phyloP scores from a whole-genome alignment of 768 basidiomycete species.

The Clathrus columnatus region DNA sequence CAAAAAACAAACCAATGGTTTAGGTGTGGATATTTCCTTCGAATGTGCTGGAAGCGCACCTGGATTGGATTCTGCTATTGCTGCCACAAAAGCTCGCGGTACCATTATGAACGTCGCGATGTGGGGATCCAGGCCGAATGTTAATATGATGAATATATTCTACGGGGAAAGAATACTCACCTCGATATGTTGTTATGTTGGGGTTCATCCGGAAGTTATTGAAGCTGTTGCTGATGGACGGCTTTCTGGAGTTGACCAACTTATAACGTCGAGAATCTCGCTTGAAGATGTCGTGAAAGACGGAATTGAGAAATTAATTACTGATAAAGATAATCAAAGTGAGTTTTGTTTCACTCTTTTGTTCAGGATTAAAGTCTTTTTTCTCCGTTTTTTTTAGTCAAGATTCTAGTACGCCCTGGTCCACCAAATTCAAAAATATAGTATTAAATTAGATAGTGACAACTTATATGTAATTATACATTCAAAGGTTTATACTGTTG shows the following conservation, averaged over 20 bases:
- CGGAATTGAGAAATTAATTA: constrained; percentile 32
- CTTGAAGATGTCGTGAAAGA: constrained; percentile 36
- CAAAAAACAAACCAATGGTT: constrained; percentile 21
- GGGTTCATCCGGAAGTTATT: constrained; percentile 32
- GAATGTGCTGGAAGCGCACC: constrained; percentile 38
- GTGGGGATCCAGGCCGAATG: constrained; percentile 29
- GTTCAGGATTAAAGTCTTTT: background rate
- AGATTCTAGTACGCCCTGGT: background rate
- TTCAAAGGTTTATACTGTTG: too few species aligned
- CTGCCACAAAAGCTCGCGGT: constrained; percentile 30
- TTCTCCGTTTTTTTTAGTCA: background rate
- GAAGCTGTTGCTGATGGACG: constrained; percentile 30
- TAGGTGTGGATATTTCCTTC: constrained; percentile 37
- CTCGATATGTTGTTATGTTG: constrained; percentile 27
- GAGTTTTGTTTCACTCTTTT: constrained; percentile 8
- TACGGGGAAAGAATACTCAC: constrained; percentile 26
- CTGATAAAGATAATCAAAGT: constrained; percentile 36
- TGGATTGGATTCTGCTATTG: constrained; percentile 29
- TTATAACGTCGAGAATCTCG: constrained; percentile 35
- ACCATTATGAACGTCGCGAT: constrained; percentile 33
- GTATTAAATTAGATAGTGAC: too few species aligned
- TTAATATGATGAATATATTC: constrained; percentile 31
- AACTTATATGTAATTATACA: too few species aligned
- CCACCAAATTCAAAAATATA: background rate
- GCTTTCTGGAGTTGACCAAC: constrained; percentile 29